Evolutionary conservation across 1,139 yeast genomes (phyloP).

Genomic region (Pneumocystis jirovecii): DNA sequence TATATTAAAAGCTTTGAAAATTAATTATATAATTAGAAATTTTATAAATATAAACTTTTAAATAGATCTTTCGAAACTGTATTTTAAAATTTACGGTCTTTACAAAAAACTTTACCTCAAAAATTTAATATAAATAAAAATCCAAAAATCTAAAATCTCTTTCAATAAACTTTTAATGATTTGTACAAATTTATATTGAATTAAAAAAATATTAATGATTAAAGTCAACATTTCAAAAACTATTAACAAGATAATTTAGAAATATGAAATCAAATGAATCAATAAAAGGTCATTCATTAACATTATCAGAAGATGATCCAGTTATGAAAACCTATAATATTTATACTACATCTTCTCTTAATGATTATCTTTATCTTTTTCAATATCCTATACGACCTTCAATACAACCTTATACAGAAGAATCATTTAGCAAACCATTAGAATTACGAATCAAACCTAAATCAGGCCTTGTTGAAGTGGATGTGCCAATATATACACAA

Average conservation of each 20-base stretch:
- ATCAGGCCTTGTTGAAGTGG: constrained; percentile 48
- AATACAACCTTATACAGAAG: constrained; percentile 31
- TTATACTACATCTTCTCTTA: constrained; percentile 26
- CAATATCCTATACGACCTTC: constrained; percentile 67
- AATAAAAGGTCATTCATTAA: neutral
- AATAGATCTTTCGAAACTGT: neutral
- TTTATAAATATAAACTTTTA: too few species aligned
- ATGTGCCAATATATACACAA: constrained; percentile 50
- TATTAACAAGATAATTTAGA: neutral
- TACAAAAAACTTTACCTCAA: neutral
- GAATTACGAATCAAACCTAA: constrained; percentile 47
- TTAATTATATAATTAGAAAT: too few species aligned
- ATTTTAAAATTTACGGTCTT: neutral
- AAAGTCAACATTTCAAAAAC: neutral
- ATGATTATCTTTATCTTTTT: constrained; percentile 30
- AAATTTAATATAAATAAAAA: too few species aligned
- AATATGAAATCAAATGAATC: neutral
- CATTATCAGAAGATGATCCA: constrained; percentile 44
- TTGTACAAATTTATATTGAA: neutral
- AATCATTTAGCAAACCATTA: constrained; percentile 29
- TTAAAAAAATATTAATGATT: neutral
- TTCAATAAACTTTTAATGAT: neutral
- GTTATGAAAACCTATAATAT: constrained; percentile 65
- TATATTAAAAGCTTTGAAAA: too few species aligned
- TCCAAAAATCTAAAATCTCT: neutral